Evolutionary conservation across 2,329 filamentous ascomycete genomes (phyloP).

Genomic region (Penicillium sp.): DNA sequence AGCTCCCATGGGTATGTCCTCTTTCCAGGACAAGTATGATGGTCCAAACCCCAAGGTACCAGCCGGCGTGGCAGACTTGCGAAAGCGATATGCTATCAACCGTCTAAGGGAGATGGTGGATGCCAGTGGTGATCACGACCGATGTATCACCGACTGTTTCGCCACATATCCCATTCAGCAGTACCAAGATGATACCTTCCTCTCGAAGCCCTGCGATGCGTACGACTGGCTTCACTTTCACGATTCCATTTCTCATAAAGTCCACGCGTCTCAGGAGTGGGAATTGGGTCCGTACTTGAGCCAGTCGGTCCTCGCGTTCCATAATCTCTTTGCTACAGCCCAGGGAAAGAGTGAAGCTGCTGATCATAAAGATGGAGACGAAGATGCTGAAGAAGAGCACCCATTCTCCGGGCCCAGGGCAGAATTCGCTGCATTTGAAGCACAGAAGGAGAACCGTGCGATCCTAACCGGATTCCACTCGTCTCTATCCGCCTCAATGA

Average conservation of each 20-base stretch:
- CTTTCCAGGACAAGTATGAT: slow-evolving; percentile 35
- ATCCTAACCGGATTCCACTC: slow-evolving; percentile 69
- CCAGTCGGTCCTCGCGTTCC: slow-evolving; percentile 82
- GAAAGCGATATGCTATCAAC: slow-evolving; percentile 56
- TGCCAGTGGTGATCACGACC: slow-evolving; percentile 59
- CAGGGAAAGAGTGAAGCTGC: slow-evolving; percentile 47
- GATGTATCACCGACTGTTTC: slow-evolving; percentile 68
- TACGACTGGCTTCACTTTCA: slow-evolving; percentile 98
- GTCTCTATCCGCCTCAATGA: slow-evolving; percentile 65
- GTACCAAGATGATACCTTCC: slow-evolving; percentile 87
- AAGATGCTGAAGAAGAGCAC: slow-evolving; percentile 50
- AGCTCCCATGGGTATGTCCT: slow-evolving; percentile 36
- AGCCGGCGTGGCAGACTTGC: slow-evolving; percentile 56
- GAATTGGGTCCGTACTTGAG: slow-evolving; percentile 83
- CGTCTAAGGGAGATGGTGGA: slow-evolving; percentile 59
- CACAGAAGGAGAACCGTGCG: slow-evolving; percentile 70
- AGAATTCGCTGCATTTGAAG: slow-evolving; percentile 75
- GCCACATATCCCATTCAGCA: slow-evolving; percentile 77
- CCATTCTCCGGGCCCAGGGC: slow-evolving; percentile 81
- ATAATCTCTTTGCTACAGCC: slow-evolving; percentile 79
- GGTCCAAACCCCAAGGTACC: slow-evolving; percentile 26
- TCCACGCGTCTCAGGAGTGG: slow-evolving; percentile 87
- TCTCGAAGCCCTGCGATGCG: slow-evolving; percentile 78
- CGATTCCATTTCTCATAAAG: slow-evolving; percentile 70
- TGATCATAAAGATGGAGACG: slow-evolving; percentile 44